Percentiles rank a stretch among this genome's conserved stretches.
Conservation (phyloP, 2,329 filamentous ascomycete species). For the Lecanoromycetidae sp. region DNA sequence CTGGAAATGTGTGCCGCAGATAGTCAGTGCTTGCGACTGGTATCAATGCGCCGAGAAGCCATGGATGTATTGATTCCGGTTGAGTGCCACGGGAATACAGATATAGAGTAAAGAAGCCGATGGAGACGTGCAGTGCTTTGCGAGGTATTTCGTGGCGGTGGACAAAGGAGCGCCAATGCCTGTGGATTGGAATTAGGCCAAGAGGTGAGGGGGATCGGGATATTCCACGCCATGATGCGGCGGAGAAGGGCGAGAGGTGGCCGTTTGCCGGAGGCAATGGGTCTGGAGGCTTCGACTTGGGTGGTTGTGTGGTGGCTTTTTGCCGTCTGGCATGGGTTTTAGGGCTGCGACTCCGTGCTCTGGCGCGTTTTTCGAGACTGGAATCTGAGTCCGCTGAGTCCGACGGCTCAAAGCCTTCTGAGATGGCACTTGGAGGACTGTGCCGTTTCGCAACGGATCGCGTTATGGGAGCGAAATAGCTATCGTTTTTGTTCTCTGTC, state of each 20-base stretch:
- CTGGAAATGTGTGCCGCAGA: constrained; percentile 67
- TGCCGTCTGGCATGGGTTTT: constrained; percentile 31
- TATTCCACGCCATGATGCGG: constrained; percentile 64
- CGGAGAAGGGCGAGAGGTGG: constrained; percentile 54
- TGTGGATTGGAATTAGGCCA: constrained; percentile 87
- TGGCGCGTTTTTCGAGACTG: constrained; percentile 45
- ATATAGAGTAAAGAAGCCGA: constrained; percentile 83
- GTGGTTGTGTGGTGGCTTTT: constrained; percentile 9
- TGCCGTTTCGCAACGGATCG: constrained; percentile 53
- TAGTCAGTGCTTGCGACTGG: constrained; percentile 75
- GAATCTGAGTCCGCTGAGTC: constrained; percentile 41
- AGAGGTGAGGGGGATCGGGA: constrained; percentile 86
- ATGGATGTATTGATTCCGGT: constrained; percentile 65
- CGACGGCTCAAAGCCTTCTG: constrained; percentile 24
- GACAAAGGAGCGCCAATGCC: constrained; percentile 80
- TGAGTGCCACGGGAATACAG: constrained; percentile 74
- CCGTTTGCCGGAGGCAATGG: constrained; percentile 42
- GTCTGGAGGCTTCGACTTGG: constrained; percentile 27
- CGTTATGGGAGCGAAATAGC: constrained; percentile 63
- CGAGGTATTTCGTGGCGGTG: constrained; percentile 96
- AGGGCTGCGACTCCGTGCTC: constrained; percentile 61
- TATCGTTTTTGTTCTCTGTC: constrained; percentile 39
- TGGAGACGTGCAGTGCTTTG: constrained; percentile 87
- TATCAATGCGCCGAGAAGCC: constrained; percentile 65
- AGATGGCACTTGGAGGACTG: constrained; percentile 24